A percentile compares a stretch with the other conserved stretches of the same genome.
These are phyloP conservation scores for Adansonia rubrostipa DNA, from an alignment of 441 rosid genomes.

Conservation along the genomic window DNA sequence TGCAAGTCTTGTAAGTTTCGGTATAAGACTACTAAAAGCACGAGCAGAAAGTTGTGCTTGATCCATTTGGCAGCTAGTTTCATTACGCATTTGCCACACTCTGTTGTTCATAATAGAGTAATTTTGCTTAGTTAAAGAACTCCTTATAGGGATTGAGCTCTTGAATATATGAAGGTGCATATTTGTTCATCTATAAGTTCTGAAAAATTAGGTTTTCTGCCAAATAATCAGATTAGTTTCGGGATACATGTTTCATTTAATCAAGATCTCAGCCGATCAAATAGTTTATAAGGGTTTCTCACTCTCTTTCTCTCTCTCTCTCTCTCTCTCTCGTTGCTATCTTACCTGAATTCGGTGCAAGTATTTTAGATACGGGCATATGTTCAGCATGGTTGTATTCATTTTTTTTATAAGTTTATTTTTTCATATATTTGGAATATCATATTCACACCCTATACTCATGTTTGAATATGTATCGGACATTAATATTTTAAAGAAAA, in stretches of 20 bases:
- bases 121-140: not conserved
- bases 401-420: too few relatives aligned
- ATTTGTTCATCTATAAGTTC: not conserved
- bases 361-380: too few relatives aligned
- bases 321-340: too few relatives aligned
- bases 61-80: not conserved
- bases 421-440: too few relatives aligned
- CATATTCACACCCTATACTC: too few relatives aligned
- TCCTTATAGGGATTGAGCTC: not conserved
- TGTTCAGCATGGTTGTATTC: too few relatives aligned
- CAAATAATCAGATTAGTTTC: conserved; percentile 13
- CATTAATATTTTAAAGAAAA: too few relatives aligned
- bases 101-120: not conserved
- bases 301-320: not conserved
- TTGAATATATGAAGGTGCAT: not conserved
- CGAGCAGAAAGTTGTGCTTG: conserved; percentile 49
- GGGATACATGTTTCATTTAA: not conserved
- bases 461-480: too few relatives aligned
- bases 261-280: not conserved
- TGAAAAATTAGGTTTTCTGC: not conserved
- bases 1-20: conserved; percentile 60
- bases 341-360: too few relatives aligned
- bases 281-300: not conserved
- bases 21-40: conserved; percentile 64
- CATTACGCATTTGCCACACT: not conserved